Percentiles rank a stretch among this genome's conserved stretches.
Conservation (phyloP, 1,139 yeast species). For the Geotrichum australiense region DNA sequence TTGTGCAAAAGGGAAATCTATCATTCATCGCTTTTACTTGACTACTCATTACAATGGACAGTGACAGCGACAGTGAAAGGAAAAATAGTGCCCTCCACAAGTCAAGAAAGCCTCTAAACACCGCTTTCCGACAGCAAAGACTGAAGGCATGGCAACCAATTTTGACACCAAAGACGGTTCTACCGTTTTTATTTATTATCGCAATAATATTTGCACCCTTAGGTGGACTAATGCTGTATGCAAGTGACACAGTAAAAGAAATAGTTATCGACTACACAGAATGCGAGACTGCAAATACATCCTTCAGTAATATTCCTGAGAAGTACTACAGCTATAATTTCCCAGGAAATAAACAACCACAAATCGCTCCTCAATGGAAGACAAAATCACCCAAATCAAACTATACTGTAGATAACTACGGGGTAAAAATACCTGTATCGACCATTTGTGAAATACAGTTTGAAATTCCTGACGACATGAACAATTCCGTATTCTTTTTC, state of each 20-base stretch:
- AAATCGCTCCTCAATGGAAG: conserved; percentile 54
- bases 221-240: conserved; percentile 86
- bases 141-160: conserved; percentile 61
- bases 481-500: conserved; percentile 70
- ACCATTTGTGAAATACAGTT: conserved; percentile 61
- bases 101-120: conserved; percentile 38
- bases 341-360: conserved; percentile 30
- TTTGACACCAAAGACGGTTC: conserved; percentile 80
- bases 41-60: conserved; percentile 28
- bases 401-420: conserved; percentile 21
- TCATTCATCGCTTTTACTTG: conserved; percentile 2
- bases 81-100: conserved; percentile 29
- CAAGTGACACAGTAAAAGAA: conserved; percentile 72
- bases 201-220: conserved; percentile 85
- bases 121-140: conserved; percentile 43
- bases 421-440: conserved; percentile 28
- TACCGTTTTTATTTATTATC: conserved; percentile 67
- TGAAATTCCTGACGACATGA: conserved; percentile 64
- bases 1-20: no score
- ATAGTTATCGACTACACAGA: conserved; percentile 72
- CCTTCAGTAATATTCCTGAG: conserved; percentile 56
- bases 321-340: conserved; percentile 51
- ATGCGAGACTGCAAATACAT: conserved; percentile 57
- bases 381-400: conserved; percentile 27
- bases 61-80: conserved; percentile 34